phyloP scores from a whole-genome alignment of 2,329 filamentous ascomycete genomes.

The Alternaria triticina region DNA sequence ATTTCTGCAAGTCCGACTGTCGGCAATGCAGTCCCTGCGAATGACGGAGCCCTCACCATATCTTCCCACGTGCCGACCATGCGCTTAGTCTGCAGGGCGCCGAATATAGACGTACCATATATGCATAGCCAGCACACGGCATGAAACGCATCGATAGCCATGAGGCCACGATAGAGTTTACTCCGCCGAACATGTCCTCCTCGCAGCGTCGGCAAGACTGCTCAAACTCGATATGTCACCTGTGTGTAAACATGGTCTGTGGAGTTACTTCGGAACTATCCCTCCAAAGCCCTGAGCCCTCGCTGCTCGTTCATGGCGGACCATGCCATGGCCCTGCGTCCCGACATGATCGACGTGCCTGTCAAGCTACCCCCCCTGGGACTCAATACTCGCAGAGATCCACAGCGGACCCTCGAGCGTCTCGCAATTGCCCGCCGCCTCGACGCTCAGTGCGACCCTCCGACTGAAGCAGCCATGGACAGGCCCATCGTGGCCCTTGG shows the following conservation, averaged over 20 bases:
- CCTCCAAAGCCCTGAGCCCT: neutral
- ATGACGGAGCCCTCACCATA: slow-evolving; percentile 16
- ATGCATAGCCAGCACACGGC: slow-evolving; percentile 23
- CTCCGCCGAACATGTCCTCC: neutral
- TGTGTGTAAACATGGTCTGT: slow-evolving; percentile 8
- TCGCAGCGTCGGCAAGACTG: slow-evolving; percentile 2
- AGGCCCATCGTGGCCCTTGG: slow-evolving; percentile 4
- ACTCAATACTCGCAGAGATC: slow-evolving; percentile 1
- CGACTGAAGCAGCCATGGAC: slow-evolving; percentile 9
- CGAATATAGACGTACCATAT: slow-evolving; percentile 22
- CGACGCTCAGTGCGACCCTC: slow-evolving; percentile 5
- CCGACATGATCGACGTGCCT: slow-evolving; percentile 19
- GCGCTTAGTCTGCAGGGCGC: slow-evolving; percentile 13
- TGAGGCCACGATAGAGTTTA: slow-evolving; percentile 22
- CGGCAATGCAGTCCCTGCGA: slow-evolving; percentile 16
- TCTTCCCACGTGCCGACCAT: slow-evolving; percentile 26
- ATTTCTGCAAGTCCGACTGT: slow-evolving; percentile 14
- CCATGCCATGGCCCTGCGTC: slow-evolving; percentile 7
- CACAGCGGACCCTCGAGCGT: slow-evolving; percentile 8
- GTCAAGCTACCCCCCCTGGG: neutral
- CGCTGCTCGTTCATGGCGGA: neutral
- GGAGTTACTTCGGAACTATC: slow-evolving; percentile 11
- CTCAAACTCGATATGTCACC: slow-evolving; percentile 3
- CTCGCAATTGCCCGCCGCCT: neutral
- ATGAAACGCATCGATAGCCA: slow-evolving; percentile 19